Conservation (phyloP, 768 basidiomycete species). For the Lactifluus hygrophoroides region DNA sequence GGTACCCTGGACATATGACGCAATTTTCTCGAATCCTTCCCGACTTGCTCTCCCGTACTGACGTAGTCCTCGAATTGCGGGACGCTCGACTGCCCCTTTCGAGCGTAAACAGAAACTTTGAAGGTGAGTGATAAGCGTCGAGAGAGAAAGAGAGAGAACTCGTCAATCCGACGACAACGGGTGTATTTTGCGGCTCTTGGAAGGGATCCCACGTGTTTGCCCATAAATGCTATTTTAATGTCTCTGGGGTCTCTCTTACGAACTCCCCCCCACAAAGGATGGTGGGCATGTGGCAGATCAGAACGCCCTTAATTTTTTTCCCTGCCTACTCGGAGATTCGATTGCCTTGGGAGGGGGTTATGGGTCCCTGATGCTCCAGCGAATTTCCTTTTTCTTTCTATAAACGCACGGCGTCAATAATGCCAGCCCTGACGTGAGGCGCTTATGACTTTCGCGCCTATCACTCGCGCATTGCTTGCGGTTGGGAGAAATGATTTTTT, state of each 20-base stretch:
- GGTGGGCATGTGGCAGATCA: slow-evolving; percentile 11
- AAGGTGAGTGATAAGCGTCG: slow-evolving; percentile 43
- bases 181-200: background rate
- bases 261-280: background rate
- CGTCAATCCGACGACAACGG: background rate
- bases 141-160: slow-evolving; percentile 4
- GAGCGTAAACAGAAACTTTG: slow-evolving; percentile 84
- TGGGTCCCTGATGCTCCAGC: background rate
- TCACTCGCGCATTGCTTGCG: slow-evolving; percentile 9
- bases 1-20: slow-evolving; percentile 96
- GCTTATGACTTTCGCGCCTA: slow-evolving; percentile 1
- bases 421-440: slow-evolving; percentile 5
- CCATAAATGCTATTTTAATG: background rate
- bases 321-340: slow-evolving; percentile 7
- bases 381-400: background rate
- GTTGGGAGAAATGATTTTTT: background rate
- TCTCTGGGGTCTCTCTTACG: slow-evolving; percentile 7
- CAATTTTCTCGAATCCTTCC: slow-evolving; percentile 75
- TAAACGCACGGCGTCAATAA: background rate
- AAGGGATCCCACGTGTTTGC: background rate
- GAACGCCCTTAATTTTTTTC: slow-evolving; percentile 1
- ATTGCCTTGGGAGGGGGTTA: no score
- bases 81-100: slow-evolving; percentile 91
- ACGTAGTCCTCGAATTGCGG: slow-evolving; percentile 89
- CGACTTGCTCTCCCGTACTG: slow-evolving; percentile 65